A percentile compares a stretch with the other conserved stretches of the same genome.
Conservation (phyloP, 1,284 basidiomycete species). For the Cryptococcus amylolentus region DNA sequence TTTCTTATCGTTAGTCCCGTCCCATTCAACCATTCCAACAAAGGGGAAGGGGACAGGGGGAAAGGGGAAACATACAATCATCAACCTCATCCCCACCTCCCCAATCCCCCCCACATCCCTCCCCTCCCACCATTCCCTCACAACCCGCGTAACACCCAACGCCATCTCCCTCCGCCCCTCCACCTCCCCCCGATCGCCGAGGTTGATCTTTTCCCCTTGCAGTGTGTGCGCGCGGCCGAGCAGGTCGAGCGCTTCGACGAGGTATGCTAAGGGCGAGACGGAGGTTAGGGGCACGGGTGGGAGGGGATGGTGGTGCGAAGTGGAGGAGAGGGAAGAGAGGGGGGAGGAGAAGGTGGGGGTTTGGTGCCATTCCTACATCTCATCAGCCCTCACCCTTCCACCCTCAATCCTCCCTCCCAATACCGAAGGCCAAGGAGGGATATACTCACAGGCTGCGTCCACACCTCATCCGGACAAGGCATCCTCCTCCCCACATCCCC, state of each 20-base stretch:
- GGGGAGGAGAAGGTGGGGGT: constrained; percentile 15
- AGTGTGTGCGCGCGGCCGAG: constrained; percentile 46
- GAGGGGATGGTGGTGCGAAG: constrained; percentile 31
- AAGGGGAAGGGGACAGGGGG: background rate
- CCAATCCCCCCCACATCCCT: constrained; percentile 19
- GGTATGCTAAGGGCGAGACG: constrained; percentile 40
- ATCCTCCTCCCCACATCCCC: constrained; percentile 44
- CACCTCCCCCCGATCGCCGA: constrained; percentile 38
- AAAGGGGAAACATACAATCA: constrained; percentile 35
- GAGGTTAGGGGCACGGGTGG: constrained; percentile 5
- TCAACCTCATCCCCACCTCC: constrained; percentile 27
- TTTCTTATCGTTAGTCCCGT: background rate
- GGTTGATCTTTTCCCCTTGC: constrained; percentile 39
- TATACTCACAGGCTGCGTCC: constrained; percentile 31
- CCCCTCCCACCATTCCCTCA: constrained; percentile 38
- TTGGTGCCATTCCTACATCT: constrained; percentile 37
- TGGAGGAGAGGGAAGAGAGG: too few species aligned
- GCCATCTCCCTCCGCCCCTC: constrained; percentile 39
- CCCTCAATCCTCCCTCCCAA: background rate
- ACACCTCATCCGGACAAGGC: constrained; percentile 43
- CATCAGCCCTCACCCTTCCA: background rate
- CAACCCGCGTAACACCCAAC: constrained; percentile 35
- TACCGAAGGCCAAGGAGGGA: background rate
- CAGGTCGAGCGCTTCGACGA: constrained; percentile 47
- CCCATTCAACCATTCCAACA: constrained; percentile 1